Evolutionary conservation across 1,284 basidiomycete species (phyloP).

Genomic region (Xerocomus amazonicus): DNA sequence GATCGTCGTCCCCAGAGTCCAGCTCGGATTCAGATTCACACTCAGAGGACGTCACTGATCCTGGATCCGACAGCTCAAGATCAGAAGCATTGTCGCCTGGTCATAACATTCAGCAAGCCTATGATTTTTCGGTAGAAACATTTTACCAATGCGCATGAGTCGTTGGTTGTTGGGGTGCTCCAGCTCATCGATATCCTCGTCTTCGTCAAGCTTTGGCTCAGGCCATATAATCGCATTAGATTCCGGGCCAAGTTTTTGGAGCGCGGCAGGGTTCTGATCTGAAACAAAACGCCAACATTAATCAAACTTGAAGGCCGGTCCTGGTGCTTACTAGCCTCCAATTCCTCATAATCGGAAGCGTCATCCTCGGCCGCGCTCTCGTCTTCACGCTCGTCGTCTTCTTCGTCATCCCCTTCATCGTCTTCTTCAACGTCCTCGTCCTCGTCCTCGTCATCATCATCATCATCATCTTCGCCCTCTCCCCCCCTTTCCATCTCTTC

Average conservation of each 20-base stretch:
- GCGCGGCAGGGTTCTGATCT: slow-evolving; percentile 43
- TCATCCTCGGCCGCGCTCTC: slow-evolving; percentile 37
- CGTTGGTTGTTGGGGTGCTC: slow-evolving; percentile 62
- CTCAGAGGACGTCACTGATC: slow-evolving; percentile 46
- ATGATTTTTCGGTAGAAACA: slow-evolving; percentile 4
- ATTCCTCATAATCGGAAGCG: slow-evolving; percentile 64
- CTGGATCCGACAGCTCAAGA: slow-evolving; percentile 54
- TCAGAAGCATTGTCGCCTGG: slow-evolving; percentile 62
- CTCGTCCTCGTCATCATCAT: slow-evolving; percentile 29
- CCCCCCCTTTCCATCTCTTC: slow-evolving; percentile 34
- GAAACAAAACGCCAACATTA: slow-evolving; percentile 20
- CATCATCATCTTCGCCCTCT: slow-evolving; percentile 32
- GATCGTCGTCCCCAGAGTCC: slow-evolving; percentile 30
- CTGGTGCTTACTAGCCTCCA: slow-evolving; percentile 52
- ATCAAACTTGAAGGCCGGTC: neutral
- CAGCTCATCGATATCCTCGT: slow-evolving; percentile 56
- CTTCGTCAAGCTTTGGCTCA: slow-evolving; percentile 47
- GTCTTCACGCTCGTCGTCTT: slow-evolving; percentile 32
- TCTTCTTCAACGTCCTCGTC: slow-evolving; percentile 35
- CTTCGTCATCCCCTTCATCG: slow-evolving; percentile 31
- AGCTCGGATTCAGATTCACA: slow-evolving; percentile 30
- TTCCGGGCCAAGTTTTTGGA: slow-evolving; percentile 49
- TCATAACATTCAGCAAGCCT: slow-evolving; percentile 1
- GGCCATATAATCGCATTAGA: slow-evolving; percentile 76
- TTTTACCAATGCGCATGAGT: slow-evolving; percentile 71